These are phyloP conservation scores for Rhizopogon salebrosus DNA, from an alignment of 768 basidiomycete genomes.

Conservation along the genomic window DNA sequence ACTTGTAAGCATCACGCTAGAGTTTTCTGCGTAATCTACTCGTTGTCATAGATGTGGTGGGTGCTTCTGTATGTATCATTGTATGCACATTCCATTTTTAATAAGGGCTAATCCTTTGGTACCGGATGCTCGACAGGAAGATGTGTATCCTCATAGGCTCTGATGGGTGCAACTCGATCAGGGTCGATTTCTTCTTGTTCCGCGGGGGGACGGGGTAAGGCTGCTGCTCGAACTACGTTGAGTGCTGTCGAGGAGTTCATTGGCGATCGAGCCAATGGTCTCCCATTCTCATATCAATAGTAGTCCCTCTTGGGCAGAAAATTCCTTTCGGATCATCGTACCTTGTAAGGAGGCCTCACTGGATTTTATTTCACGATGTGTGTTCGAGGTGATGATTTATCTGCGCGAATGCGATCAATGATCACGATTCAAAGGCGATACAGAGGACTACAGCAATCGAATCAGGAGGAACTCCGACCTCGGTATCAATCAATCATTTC, in stretches of 20 bases:
- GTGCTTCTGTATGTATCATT: neutral
- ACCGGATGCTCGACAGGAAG: neutral
- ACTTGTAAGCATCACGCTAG: neutral
- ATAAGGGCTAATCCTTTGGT: neutral
- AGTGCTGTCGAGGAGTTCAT: no score
- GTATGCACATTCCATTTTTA: neutral
- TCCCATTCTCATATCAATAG: no score
- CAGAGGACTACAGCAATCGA: neutral
- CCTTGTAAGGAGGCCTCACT: no score
- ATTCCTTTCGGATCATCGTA: no score
- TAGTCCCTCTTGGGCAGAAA: no score
- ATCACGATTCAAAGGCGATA: neutral
- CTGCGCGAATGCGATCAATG: neutral
- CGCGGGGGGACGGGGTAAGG: neutral
- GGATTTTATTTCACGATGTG: neutral
- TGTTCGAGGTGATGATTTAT: neutral
- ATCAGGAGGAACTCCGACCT: neutral
- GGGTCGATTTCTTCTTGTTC: neutral
- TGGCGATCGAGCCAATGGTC: no score
- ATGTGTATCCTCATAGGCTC: no score
- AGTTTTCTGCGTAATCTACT: neutral
- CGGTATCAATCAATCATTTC: neutral
- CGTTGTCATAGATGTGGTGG: neutral
- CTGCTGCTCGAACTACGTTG: neutral
- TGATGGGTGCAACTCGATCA: neutral